These are phyloP conservation scores for Aspergillus transmontanensis DNA, from an alignment of 2,329 filamentous ascomycete species.

Conservation along the genomic window DNA sequence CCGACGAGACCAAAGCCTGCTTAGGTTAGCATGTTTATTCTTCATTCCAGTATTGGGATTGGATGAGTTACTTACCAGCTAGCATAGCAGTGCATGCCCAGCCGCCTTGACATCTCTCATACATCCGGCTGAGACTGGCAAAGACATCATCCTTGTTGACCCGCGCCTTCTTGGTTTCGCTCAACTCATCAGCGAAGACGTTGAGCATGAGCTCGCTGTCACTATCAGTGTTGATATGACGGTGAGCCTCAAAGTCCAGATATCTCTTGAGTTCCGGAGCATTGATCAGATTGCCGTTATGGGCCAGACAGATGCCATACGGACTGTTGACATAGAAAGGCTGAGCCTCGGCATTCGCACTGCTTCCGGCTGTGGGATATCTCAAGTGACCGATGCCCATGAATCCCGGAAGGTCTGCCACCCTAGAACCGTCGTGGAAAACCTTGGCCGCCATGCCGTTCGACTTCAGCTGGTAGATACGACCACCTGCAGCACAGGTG, in stretches of 20 bases:
- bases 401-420: conserved; percentile 75
- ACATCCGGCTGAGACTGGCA: conserved; percentile 70
- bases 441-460: conserved; percentile 85
- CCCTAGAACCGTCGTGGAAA: conserved; percentile 75
- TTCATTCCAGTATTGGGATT: not conserved
- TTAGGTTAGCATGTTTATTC: conserved; percentile 18
- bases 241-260: conserved; percentile 75
- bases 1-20: conserved; percentile 75
- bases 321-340: conserved; percentile 91
- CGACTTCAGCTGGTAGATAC: conserved; percentile 87
- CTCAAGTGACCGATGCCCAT: conserved; percentile 86
- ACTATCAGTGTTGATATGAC: conserved; percentile 88
- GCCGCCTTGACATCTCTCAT: conserved; percentile 70
- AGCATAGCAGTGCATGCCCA: conserved; percentile 83
- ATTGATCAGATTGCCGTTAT: conserved; percentile 91
- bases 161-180: conserved; percentile 77
- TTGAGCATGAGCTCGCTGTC: conserved; percentile 89
- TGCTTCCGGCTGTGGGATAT: conserved; percentile 87
- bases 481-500: conserved; percentile 71
- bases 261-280: conserved; percentile 68
- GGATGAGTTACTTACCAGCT: conserved; percentile 54
- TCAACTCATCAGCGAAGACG: conserved; percentile 80
- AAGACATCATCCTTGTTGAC: conserved; percentile 80
- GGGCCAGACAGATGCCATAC: conserved; percentile 77
- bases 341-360: conserved; percentile 81